Evolutionary conservation across 495 filamentous ascomycete species (phyloP).

Genomic region (Glonium stellatum): DNA sequence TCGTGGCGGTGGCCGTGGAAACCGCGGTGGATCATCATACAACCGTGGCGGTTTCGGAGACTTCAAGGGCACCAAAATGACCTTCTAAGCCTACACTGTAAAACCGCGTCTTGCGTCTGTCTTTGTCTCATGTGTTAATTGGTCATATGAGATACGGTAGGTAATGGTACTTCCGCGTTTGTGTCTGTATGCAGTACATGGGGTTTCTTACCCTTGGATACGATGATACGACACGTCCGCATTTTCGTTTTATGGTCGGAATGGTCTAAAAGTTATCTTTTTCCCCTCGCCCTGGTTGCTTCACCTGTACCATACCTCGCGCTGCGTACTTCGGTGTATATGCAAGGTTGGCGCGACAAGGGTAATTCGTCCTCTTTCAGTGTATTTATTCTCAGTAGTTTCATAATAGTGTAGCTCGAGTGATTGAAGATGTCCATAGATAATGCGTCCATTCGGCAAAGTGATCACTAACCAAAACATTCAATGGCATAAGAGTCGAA

Average conservation of each 20-base stretch:
- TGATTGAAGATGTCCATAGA: no score
- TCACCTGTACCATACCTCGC: constrained; percentile 5
- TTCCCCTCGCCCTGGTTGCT: neutral
- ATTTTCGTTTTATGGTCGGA: neutral
- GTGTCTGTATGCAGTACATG: neutral
- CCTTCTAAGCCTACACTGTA: constrained; percentile 51
- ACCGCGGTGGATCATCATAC: constrained; percentile 29
- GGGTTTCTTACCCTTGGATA: neutral
- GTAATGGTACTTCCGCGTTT: neutral
- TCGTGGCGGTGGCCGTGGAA: constrained; percentile 41
- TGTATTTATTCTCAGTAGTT: neutral
- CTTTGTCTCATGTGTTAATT: neutral
- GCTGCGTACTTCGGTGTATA: neutral
- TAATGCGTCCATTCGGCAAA: neutral
- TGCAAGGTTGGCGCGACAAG: constrained; percentile 1
- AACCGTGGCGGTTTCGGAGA: constrained; percentile 72
- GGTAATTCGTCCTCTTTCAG: neutral
- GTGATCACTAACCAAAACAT: neutral
- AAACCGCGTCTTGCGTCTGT: constrained; percentile 23
- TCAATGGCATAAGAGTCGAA: neutral
- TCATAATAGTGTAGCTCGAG: neutral
- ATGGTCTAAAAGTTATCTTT: neutral
- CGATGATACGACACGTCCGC: neutral
- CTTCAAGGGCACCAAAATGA: constrained; percentile 88
- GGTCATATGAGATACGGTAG: neutral